These are phyloP conservation scores for Cymbopogon citratus DNA, from an alignment of 176 grass and related monocot genomes.

Conservation along the genomic window DNA sequence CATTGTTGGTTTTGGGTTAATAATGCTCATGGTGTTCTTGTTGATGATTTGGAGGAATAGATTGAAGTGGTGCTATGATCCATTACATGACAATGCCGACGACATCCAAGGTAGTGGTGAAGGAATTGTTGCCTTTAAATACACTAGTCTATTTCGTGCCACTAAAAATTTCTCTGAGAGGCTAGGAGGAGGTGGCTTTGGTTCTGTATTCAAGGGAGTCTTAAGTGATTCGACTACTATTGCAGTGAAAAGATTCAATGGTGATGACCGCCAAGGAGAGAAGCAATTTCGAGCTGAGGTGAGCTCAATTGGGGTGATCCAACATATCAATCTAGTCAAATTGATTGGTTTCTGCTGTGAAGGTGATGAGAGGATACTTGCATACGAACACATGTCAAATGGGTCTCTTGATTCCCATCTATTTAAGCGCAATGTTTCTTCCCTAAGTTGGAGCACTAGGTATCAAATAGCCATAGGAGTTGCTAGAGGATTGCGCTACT, in stretches of 20 bases:
- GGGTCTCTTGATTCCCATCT: neutral
- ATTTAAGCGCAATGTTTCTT: neutral
- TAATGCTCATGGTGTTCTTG: neutral
- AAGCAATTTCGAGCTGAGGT: neutral
- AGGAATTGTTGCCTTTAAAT: neutral
- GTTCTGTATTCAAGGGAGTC: neutral
- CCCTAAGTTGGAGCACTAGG: neutral
- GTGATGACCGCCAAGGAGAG: neutral
- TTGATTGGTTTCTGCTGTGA: neutral
- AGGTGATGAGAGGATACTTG: neutral
- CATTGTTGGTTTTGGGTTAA: neutral
- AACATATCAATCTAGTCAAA: neutral
- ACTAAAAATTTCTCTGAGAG: neutral
- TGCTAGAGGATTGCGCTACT: constrained; percentile 33
- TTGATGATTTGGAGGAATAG: neutral
- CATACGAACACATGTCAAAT: neutral
- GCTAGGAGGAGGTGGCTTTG: neutral
- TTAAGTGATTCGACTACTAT: neutral
- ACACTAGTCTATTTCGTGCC: neutral
- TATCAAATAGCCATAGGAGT: neutral
- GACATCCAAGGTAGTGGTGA: neutral
- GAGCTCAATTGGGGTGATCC: neutral
- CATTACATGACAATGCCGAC: too few species aligned
- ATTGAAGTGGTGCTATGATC: neutral
- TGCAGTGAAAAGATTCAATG: neutral